These are phyloP conservation scores for Geoglossum cookeanum DNA, from an alignment of 2,329 filamentous ascomycete genomes.

Conservation along the genomic window DNA sequence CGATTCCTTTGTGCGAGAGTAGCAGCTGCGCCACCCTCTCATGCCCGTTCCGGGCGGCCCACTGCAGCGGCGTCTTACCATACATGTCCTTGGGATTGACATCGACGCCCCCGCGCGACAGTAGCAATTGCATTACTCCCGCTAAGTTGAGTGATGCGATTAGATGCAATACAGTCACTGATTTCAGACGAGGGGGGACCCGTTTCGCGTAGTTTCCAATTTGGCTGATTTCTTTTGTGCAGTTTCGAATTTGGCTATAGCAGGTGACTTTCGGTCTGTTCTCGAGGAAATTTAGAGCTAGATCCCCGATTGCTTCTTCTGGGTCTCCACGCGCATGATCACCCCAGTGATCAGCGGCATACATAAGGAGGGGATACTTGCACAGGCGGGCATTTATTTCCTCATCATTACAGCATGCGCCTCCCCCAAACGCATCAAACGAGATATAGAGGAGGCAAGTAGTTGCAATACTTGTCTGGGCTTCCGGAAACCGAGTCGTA, in stretches of 20 bases:
- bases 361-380: background rate
- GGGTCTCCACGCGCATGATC: conserved; percentile 1
- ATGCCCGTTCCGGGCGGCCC: conserved; percentile 5
- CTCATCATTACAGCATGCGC: background rate
- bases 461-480: conserved; percentile 9
- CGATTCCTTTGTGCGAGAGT: conserved; percentile 8
- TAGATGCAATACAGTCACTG: background rate
- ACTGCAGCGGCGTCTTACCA: conserved; percentile 6
- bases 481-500: conserved; percentile 16
- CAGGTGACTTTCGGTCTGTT: background rate
- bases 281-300: background rate
- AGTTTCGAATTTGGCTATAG: background rate
- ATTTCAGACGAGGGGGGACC: background rate
- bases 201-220: background rate
- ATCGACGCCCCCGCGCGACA: conserved; percentile 1
- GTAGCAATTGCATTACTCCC: conserved; percentile 2
- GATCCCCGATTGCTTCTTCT: background rate
- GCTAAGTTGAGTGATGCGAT: background rate
- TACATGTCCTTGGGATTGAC: background rate
- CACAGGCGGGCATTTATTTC: background rate
- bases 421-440: conserved; percentile 14
- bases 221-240: background rate
- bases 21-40: background rate
- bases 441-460: conserved; percentile 22
- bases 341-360: conserved; percentile 2